Evolutionary conservation across 2,329 filamentous ascomycete genomes (phyloP), one percentile per base, ranked within the genome.

Genomic region (Zelopaecilomyces penicillatus): DNA sequence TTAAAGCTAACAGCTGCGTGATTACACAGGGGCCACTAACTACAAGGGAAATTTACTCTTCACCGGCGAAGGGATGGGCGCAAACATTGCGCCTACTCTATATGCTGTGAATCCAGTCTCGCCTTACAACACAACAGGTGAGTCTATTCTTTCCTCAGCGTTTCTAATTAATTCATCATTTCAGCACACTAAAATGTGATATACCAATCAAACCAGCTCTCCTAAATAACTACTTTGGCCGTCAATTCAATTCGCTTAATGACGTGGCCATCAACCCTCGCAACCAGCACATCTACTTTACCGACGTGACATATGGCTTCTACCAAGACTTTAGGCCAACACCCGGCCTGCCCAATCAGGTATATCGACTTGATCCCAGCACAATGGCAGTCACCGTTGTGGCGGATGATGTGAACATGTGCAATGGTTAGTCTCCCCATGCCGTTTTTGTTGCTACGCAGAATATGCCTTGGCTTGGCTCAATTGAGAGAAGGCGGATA

Each of bases 261-360:
- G 72, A 75, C 44, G 68, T 75, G 4, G 66, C 69, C 1, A 56
- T 78, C 44, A 70, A 80, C 50, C 68, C 76, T 30, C 57, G 59
- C 8, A 79, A 73, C 45, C 68, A 69, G n/a, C 70, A 77, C 28
- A 62, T 83, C n/a, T 83, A 80, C 64, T 82, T 83, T 53, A 83
- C 78, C 2, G 79, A 83, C 46, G 73, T 75, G 0, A 66, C 71
- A 6, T 83, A 83, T 50, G 80, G 76, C 3, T 75, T 68, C 48
- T 65, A 75, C 36, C 78, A 82, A 54, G 66, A 75, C 27, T 81
- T 82, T 52, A 68, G 78, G 0, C 73, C 73, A 0, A 50, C 57
- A 5, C 77, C 77, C 0, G 70, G 69, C 0, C 55, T 81, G 8
- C 74, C 67, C 4, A 74, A 73, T 46, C 78, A 82, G 53, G 75